Evolutionary conservation across 108 stramenopile species (phyloP), one percentile per base, ranked within the genome.

Genomic region (Licmophora abbreviata): DNA sequence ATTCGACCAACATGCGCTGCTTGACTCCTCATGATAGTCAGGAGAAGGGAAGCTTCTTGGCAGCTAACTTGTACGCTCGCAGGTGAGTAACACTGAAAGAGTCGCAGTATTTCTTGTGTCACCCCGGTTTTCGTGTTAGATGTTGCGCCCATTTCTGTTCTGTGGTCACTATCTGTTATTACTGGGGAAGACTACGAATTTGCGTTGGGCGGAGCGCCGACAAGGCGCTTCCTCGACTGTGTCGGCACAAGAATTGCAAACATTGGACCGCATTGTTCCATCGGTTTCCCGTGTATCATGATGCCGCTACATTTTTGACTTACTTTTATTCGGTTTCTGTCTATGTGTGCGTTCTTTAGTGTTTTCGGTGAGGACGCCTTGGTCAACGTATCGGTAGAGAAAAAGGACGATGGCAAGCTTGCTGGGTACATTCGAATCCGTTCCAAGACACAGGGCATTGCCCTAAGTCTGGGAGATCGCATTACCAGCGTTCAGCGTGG

Each of bases 391-490:
- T 95, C 92, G 25, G 95, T 99, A 14, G 97, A 98, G 60, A 91
- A 95, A 81, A 98, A 97, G 68, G 88, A 88, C n/a, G 95, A 95
- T 61, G 95, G 95, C 10, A 91, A 94, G 57, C 79, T 99, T 27
- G 77, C 92, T 30, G 99, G 99, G 7, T 96, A 97, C 81, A 95
- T 98, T 37, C 86, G 99, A 48, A 99, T 99, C 54, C 85, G 99
- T 21, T 93, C 94, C 27, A 99, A 99, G 79, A 98, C 99, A 21
- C 99, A 99, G 67, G 99, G 99, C 44, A 98, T 99, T 56, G 99
- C 99, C 7, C 71, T 99, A 54, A 94, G 95, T 59, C 76, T 99
- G 37, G 99, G 99, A 29, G 99, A 99, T 50, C 86, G 99, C 12
- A 97, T 99, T 65, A 98, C 97, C 18, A 85, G 77, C 9, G 92